phyloP scores from a whole-genome alignment of 805 yeast species.

The Trichomonascus vanleenenianus region DNA sequence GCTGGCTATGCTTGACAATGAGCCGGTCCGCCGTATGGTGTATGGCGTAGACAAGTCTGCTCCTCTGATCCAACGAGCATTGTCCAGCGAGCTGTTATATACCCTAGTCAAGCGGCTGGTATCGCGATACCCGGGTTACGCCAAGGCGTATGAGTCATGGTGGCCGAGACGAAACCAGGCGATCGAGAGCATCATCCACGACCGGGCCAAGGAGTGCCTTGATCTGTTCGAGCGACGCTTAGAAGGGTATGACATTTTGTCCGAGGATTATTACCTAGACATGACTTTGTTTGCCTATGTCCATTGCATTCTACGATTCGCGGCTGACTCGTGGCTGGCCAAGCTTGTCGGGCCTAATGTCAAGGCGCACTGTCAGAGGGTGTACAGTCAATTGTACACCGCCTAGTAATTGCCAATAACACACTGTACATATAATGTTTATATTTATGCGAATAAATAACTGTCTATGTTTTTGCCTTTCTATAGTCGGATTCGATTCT shows the following conservation, averaged over 20 bases:
- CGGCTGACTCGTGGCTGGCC: conserved; percentile 17
- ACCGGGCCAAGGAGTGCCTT: conserved; percentile 12
- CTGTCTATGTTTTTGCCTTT: not conserved
- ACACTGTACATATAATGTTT: not conserved
- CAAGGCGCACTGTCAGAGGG: conserved; percentile 12
- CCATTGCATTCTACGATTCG: conserved; percentile 11
- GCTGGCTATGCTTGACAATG: conserved; percentile 9
- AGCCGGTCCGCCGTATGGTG: conserved; percentile 3
- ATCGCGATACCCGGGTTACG: conserved; percentile 11
- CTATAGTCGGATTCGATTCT: conserved; percentile 52
- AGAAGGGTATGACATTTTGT: not conserved
- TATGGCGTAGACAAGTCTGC: conserved; percentile 8
- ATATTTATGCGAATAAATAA: not conserved
- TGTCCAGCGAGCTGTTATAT: conserved; percentile 7
- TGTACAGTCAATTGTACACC: conserved; percentile 1
- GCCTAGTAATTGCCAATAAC: not conserved
- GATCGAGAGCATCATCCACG: conserved; percentile 2
- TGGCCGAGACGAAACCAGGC: not conserved
- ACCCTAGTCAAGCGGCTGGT: conserved; percentile 9
- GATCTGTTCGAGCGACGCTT: conserved; percentile 5
- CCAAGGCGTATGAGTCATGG: conserved; percentile 5
- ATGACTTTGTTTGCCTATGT: conserved; percentile 3
- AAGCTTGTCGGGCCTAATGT: conserved; percentile 13
- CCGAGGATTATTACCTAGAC: not conserved
- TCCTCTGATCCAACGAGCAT: conserved; percentile 5